phyloP scores from a whole-genome alignment of 1,139 yeast genomes.

The Yamadazyma friedrichii region DNA sequence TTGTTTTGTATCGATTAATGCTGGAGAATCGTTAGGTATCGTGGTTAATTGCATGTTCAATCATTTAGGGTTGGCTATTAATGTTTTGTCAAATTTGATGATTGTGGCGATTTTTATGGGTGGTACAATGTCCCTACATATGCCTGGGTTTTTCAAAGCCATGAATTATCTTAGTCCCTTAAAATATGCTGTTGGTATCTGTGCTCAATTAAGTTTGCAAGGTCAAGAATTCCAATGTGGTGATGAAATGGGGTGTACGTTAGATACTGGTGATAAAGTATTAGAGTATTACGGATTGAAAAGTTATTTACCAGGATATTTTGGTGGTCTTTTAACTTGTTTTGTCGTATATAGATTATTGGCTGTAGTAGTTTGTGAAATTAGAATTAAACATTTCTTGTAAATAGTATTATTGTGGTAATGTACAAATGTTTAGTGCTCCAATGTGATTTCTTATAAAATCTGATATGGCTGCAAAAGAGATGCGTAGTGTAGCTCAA shows the following conservation, averaged over 20 bases:
- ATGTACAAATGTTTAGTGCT: too few relatives aligned
- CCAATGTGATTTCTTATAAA: too few relatives aligned
- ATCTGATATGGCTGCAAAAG: constrained; percentile 1
- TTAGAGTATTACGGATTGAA: constrained; percentile 33
- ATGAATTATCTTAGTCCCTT: constrained; percentile 73
- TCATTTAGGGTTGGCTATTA: constrained; percentile 79
- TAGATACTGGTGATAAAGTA: constrained; percentile 35
- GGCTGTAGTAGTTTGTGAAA: constrained; percentile 25
- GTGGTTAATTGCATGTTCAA: constrained; percentile 70
- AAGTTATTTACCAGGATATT: constrained; percentile 27
- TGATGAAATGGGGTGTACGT: constrained; percentile 24
- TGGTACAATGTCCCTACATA: constrained; percentile 77
- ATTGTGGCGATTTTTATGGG: constrained; percentile 79
- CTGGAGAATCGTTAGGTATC: constrained; percentile 85
- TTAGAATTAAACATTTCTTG: constrained; percentile 26
- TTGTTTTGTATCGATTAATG: constrained; percentile 55
- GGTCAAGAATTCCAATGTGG: constrained; percentile 35
- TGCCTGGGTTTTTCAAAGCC: constrained; percentile 68
- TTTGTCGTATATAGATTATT: constrained; percentile 33
- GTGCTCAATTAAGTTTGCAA: constrained; percentile 37
- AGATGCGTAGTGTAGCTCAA: neutral
- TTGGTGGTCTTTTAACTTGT: constrained; percentile 40
- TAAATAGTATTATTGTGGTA: neutral
- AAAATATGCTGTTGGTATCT: constrained; percentile 63
- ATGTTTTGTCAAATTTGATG: constrained; percentile 60